Evolutionary conservation across 768 basidiomycete genomes (phyloP).

Genomic region (Daedaleopsis nitida): DNA sequence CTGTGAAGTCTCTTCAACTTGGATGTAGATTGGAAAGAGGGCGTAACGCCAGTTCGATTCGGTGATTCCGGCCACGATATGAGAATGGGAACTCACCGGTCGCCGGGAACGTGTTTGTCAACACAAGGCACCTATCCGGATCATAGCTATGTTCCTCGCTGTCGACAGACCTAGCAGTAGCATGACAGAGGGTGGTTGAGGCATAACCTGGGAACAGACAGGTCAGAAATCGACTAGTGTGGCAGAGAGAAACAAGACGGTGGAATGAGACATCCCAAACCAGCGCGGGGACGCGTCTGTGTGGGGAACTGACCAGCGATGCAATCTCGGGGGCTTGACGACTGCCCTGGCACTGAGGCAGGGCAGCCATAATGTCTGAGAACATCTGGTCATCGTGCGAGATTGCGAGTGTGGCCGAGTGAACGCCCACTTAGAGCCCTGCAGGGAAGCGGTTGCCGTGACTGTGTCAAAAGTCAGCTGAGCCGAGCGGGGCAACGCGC

Average conservation of each 20-base stretch:
- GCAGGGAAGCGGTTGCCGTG: constrained; percentile 18
- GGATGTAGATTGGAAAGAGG: too few species aligned
- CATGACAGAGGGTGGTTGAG: neutral
- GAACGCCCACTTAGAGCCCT: neutral
- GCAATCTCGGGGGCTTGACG: constrained; percentile 2
- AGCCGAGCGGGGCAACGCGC: constrained; percentile 8
- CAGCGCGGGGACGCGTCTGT: constrained; percentile 14
- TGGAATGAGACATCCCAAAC: constrained; percentile 1
- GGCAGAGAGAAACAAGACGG: neutral
- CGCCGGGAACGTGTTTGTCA: neutral
- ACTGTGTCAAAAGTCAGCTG: constrained; percentile 17
- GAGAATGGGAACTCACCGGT: neutral
- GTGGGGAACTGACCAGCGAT: constrained; percentile 6
- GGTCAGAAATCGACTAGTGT: neutral
- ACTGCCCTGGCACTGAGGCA: neutral
- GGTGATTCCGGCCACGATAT: neutral
- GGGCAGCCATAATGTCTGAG: constrained; percentile 5
- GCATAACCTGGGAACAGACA: constrained; percentile 3
- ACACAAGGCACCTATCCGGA: constrained; percentile 3
- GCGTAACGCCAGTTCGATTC: too few species aligned
- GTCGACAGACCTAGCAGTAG: neutral
- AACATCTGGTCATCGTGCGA: constrained; percentile 17
- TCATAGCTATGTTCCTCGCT: constrained; percentile 1
- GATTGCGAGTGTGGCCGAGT: constrained; percentile 7
- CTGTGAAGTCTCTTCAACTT: too few species aligned